Evolutionary conservation across 768 basidiomycete genomes (phyloP).

Genomic region (Lactarius psammicola): DNA sequence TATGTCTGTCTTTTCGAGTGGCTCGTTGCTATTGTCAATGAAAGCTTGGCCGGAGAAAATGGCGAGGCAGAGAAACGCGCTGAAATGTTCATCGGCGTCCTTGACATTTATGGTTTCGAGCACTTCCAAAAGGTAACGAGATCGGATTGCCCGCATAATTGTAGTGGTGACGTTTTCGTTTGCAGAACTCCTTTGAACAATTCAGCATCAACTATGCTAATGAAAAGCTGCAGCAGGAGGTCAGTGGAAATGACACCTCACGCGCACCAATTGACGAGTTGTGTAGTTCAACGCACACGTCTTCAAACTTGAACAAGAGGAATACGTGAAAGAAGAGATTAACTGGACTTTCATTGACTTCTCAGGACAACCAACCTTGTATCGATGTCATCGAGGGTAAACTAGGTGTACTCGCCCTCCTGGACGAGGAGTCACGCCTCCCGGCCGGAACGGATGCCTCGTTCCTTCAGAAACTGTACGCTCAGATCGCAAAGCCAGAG

Average conservation of each 20-base stretch:
- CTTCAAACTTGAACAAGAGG: constrained; percentile 98
- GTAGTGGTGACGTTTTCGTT: constrained; percentile 1
- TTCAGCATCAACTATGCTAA: constrained; percentile 99
- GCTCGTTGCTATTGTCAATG: constrained; percentile 96
- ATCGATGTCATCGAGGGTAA: constrained; percentile 98
- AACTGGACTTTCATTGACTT: constrained; percentile 99
- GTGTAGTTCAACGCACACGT: constrained; percentile 96
- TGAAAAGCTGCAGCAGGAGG: constrained; percentile 97
- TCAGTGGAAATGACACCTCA: constrained; percentile 35
- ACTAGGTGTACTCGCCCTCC: constrained; percentile 87
- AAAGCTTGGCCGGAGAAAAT: constrained; percentile 92
- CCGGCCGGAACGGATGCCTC: constrained; percentile 91
- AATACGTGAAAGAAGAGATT: constrained; percentile 97
- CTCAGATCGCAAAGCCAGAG: constrained; percentile 79
- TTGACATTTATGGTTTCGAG: constrained; percentile 98
- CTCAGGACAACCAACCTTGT: constrained; percentile 97
- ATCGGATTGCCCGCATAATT: background rate
- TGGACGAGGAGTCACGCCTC: constrained; percentile 97
- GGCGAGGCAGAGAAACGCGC: constrained; percentile 87
- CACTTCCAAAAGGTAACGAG: constrained; percentile 85
- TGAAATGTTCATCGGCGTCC: constrained; percentile 98
- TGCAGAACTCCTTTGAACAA: constrained; percentile 88
- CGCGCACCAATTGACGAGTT: background rate
- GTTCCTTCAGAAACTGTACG: constrained; percentile 89
- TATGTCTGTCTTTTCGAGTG: constrained; percentile 99